Percentiles rank a stretch among this genome's conserved stretches.
phyloP scores from a whole-genome alignment of 306 rosid genomes.

The Psophocarpus tetragonolobus region DNA sequence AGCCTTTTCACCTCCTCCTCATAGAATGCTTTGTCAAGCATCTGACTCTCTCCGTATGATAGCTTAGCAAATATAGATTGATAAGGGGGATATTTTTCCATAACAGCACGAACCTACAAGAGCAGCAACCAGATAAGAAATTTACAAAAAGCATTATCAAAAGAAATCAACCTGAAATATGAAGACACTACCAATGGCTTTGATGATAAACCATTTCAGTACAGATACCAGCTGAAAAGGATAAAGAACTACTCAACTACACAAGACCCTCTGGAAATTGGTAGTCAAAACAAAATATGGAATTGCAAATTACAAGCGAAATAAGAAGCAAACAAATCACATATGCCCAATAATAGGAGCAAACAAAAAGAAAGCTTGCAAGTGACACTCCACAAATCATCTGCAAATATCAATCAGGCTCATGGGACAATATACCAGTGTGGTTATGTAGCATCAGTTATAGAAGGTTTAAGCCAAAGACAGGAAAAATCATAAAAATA shows the following conservation, averaged over 20 bases:
- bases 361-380: background rate
- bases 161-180: constrained; percentile 13
- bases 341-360: background rate
- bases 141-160: background rate
- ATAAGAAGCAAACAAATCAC: background rate
- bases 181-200: background rate
- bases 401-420: background rate
- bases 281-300: background rate
- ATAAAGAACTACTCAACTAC: background rate
- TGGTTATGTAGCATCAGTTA: background rate
- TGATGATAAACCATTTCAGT: background rate
- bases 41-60: constrained; percentile 94
- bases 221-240: background rate
- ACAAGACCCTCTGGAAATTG: constrained; percentile 6
- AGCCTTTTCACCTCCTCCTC: constrained; percentile 99
- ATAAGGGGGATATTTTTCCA: constrained; percentile 97
- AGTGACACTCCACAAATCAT: background rate
- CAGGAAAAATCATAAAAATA: background rate
- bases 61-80: constrained; percentile 85
- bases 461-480: background rate
- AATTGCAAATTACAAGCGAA: constrained; percentile 13
- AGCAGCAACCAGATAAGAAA: constrained; percentile 30
- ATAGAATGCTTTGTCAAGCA: constrained; percentile 98
- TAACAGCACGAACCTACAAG: constrained; percentile 76
- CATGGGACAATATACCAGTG: background rate